These are phyloP conservation scores for Tulasnella sp. DNA, from an alignment of 768 basidiomycete genomes.

Conservation along the genomic window DNA sequence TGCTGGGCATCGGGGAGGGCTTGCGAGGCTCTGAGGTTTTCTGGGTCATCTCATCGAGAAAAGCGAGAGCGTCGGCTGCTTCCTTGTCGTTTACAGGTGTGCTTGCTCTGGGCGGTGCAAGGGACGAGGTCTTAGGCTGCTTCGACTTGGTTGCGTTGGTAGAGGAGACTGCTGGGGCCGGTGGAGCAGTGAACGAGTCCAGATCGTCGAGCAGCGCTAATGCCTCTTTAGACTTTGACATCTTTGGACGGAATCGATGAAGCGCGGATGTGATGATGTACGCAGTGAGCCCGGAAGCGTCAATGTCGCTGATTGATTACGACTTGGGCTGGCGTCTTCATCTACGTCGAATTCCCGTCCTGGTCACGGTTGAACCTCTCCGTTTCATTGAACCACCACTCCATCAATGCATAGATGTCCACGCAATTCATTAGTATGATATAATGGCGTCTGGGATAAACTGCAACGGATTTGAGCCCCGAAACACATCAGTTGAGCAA, in stretches of 20 bases:
- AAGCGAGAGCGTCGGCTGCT: slow-evolving; percentile 75
- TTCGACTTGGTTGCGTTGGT: slow-evolving; percentile 24
- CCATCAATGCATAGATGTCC: no score
- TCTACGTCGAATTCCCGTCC: no score
- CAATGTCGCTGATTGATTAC: neutral
- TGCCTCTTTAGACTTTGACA: slow-evolving; percentile 47
- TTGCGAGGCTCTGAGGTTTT: slow-evolving; percentile 74
- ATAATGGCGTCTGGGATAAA: no score
- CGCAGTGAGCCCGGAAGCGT: neutral
- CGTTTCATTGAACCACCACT: no score
- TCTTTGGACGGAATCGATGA: neutral
- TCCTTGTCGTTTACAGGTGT: slow-evolving; percentile 42
- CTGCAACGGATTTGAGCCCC: no score
- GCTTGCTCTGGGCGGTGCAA: slow-evolving; percentile 22
- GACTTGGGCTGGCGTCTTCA: neutral
- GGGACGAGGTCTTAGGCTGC: slow-evolving; percentile 21
- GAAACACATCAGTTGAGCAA: no score
- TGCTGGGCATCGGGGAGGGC: slow-evolving; percentile 28
- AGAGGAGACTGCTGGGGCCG: slow-evolving; percentile 17
- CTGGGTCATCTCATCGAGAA: slow-evolving; percentile 90
- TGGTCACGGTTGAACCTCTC: no score
- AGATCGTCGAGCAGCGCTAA: slow-evolving; percentile 90
- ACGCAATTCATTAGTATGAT: no score
- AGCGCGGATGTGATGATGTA: no score
- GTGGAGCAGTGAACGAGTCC: slow-evolving; percentile 47